A percentile compares a stretch with the other conserved stretches of the same genome.
Evolutionary conservation across 2,329 filamentous ascomycete genomes (phyloP).

Genomic region (Ophiostoma ips): DNA sequence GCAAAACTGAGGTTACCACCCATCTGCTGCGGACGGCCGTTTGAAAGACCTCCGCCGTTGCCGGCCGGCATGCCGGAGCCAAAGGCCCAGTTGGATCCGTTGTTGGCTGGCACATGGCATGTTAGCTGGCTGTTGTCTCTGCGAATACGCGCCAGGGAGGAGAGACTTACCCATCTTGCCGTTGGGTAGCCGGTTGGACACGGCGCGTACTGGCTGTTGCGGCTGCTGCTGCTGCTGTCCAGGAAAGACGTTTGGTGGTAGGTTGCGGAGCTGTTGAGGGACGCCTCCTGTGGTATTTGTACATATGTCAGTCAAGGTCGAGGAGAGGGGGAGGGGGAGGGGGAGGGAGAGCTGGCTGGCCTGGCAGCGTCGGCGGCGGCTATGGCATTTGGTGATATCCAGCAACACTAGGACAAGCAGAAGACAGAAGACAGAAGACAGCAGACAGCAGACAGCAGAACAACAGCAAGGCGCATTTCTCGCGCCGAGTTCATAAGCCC

Average conservation of each 20-base stretch:
- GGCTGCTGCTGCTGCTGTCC: constrained; percentile 38
- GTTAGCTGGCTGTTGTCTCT: not conserved
- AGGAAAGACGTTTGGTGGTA: constrained; percentile 47
- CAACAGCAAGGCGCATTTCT: not conserved
- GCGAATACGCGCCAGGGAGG: no score
- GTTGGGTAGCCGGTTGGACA: constrained; percentile 47
- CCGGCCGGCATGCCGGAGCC: constrained; percentile 44
- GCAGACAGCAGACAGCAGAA: not conserved
- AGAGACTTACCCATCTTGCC: constrained; percentile 44
- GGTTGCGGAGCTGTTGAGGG: constrained; percentile 47
- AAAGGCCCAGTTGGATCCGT: constrained; percentile 47
- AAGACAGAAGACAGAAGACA: no score
- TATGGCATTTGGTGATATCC: no score
- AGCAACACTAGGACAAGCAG: no score
- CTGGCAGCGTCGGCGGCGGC: no score
- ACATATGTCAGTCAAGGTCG: not conserved
- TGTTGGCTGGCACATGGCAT: constrained; percentile 27
- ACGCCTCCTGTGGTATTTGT: constrained; percentile 40
- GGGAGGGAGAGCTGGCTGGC: no score
- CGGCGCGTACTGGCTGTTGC: constrained; percentile 13
- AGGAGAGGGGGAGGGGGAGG: not conserved
- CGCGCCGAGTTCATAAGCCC: not conserved
- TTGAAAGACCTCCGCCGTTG: constrained; percentile 30
- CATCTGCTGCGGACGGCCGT: constrained; percentile 30
- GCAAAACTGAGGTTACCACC: constrained; percentile 51